A percentile compares a stretch with the other conserved stretches of the same genome.
Evolutionary conservation across 768 basidiomycete species (phyloP).

Genomic region (Russula sp.): DNA sequence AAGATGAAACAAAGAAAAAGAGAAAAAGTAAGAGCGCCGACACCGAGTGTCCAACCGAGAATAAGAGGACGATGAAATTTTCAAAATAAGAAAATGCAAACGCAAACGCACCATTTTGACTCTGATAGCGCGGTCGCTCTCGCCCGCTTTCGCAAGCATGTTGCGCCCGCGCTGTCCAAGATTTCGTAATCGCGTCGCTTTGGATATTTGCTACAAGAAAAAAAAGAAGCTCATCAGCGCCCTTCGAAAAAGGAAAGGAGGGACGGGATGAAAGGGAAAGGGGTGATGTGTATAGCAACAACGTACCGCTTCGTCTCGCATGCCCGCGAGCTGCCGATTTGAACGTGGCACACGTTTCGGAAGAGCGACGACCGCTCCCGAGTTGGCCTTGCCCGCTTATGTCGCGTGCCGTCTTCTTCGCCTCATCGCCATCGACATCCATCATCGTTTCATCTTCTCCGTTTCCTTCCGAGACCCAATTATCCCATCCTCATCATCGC

Average conservation of each 20-base stretch:
- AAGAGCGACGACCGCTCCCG: conserved; percentile 50
- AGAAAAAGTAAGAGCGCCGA: neutral
- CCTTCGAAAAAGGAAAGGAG: neutral
- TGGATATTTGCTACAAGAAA: conserved; percentile 64
- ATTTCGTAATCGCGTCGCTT: conserved; percentile 79
- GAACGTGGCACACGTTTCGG: conserved; percentile 57
- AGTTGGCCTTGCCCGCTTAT: conserved; percentile 62
- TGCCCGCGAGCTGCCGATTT: conserved; percentile 73
- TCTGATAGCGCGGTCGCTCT: conserved; percentile 79
- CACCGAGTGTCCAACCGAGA: neutral
- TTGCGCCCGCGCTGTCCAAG: conserved; percentile 86
- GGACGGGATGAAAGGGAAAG: neutral
- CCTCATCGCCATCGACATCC: conserved; percentile 46
- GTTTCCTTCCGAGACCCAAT: conserved; percentile 39
- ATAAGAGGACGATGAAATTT: neutral
- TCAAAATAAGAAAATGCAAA: too few relatives aligned
- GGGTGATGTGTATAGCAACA: neutral
- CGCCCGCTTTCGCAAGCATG: conserved; percentile 85
- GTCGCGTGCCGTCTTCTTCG: conserved; percentile 43
- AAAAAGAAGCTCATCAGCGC: conserved; percentile 1
- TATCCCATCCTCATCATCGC: conserved; percentile 34
- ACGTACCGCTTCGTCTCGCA: conserved; percentile 72
- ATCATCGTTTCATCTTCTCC: conserved; percentile 36
- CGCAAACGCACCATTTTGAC: conserved; percentile 68
- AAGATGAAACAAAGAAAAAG: neutral